Evolutionary conservation across 805 yeast genomes (phyloP).

Genomic region (Candida arabinofermentans): DNA sequence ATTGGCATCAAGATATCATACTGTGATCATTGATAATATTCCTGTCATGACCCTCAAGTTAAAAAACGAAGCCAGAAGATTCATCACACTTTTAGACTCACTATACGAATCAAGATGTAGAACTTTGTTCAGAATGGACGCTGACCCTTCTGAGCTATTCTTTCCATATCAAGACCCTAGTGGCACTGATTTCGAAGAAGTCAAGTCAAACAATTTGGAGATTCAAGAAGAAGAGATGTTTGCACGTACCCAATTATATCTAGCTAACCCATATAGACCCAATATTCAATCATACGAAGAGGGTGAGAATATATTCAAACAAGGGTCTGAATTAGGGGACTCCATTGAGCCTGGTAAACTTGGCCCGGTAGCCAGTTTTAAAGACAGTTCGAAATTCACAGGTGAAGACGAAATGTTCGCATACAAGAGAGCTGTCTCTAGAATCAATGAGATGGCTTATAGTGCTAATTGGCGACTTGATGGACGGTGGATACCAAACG

Average conservation of each 20-base stretch:
- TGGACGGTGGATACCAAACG: conserved; percentile 54
- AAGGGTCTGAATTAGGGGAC: conserved; percentile 28
- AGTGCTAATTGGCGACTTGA: conserved; percentile 43
- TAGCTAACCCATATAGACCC: conserved; percentile 64
- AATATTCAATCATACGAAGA: conserved; percentile 62
- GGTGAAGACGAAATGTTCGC: conserved; percentile 80
- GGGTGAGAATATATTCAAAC: conserved; percentile 31
- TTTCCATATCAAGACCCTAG: conserved; percentile 45
- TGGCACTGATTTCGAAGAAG: conserved; percentile 5
- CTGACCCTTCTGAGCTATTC: conserved; percentile 48
- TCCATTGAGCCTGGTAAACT: conserved; percentile 4
- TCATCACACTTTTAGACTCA: conserved; percentile 65
- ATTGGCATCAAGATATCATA: conserved; percentile 54
- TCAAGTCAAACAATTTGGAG: not conserved
- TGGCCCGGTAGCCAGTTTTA: conserved; percentile 35
- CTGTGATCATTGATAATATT: conserved; percentile 55
- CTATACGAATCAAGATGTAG: conserved; percentile 65
- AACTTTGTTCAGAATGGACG: conserved; percentile 49
- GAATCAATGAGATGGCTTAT: conserved; percentile 43
- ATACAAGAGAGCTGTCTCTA: conserved; percentile 62
- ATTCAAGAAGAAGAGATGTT: conserved; percentile 56
- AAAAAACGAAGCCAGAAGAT: conserved; percentile 67
- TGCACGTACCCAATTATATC: conserved; percentile 56
- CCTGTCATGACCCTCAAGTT: conserved; percentile 52
- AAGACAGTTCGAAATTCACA: conserved; percentile 53